These are phyloP conservation scores for Solanum infundibuliforme DNA, from an alignment of 257 asterid genomes.

Conservation along the genomic window DNA sequence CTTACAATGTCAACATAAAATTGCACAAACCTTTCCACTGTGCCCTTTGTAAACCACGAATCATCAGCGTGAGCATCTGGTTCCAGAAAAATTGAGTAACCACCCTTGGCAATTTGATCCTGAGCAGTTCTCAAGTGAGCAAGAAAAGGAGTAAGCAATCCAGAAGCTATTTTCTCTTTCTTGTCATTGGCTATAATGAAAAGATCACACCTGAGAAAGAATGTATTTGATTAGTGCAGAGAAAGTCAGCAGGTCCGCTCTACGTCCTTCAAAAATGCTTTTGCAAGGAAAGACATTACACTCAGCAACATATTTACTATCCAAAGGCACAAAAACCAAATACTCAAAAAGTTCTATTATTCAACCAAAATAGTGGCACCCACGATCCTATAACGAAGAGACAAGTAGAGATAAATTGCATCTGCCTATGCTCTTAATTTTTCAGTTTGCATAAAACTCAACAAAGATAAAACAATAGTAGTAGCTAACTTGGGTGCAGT, in stretches of 20 bases:
- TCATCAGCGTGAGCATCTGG: slow-evolving; percentile 46
- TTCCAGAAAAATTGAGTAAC: slow-evolving; percentile 79
- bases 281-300: neutral
- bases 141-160: slow-evolving; percentile 87
- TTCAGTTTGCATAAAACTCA: neutral
- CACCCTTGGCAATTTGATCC: slow-evolving; percentile 81
- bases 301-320: neutral
- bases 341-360: neutral
- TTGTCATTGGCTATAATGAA: slow-evolving; percentile 69
- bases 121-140: slow-evolving; percentile 84
- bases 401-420: neutral
- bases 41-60: slow-evolving; percentile 91
- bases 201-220: slow-evolving; percentile 49
- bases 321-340: neutral
- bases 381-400: neutral
- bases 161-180: slow-evolving; percentile 90
- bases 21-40: slow-evolving; percentile 71
- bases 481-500: neutral
- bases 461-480: neutral
- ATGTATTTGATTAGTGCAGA: neutral
- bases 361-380: neutral
- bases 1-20: neutral
- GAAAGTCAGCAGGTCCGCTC: neutral
- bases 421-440: neutral
- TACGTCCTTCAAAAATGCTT: neutral